These are phyloP conservation scores for Saccharomyces hybrid DNA, from an alignment of 1,139 yeast species.

Conservation along the genomic window DNA sequence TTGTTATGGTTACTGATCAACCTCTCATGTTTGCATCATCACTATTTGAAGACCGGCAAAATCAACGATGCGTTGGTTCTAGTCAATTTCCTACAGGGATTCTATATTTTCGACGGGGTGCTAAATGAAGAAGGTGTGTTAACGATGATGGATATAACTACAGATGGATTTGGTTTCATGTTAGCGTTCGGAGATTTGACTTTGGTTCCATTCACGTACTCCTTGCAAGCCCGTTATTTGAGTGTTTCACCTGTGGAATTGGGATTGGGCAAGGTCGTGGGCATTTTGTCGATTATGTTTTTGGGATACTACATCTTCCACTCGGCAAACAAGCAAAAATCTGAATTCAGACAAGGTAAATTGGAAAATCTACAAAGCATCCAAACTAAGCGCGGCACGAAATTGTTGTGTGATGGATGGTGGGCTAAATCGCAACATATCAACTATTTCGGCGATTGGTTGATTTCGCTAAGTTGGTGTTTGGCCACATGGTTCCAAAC, in stretches of 20 bases:
- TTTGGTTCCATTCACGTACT: constrained; percentile 88
- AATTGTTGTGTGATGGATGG: constrained; percentile 85
- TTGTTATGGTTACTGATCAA: constrained; percentile 77
- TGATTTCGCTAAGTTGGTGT: constrained; percentile 89
- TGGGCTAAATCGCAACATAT: constrained; percentile 91
- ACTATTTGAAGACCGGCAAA: constrained; percentile 53
- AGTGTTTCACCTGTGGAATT: constrained; percentile 56
- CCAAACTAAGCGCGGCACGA: constrained; percentile 69
- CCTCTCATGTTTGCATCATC: constrained; percentile 73
- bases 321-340: constrained; percentile 75
- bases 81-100: constrained; percentile 63
- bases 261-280: constrained; percentile 37
- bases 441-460: constrained; percentile 93
- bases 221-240: constrained; percentile 76
- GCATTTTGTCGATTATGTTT: constrained; percentile 41
- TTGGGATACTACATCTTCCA: constrained; percentile 79
- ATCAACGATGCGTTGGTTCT: constrained; percentile 67
- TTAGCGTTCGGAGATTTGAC: constrained; percentile 88
- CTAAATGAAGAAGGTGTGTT: constrained; percentile 81
- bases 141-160: constrained; percentile 91
- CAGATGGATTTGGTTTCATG: constrained; percentile 98
- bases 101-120: constrained; percentile 86
- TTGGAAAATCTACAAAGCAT: constrained; percentile 59
- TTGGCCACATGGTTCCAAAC: constrained; percentile 79
- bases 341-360: constrained; percentile 72